Percentiles rank a stretch among this genome's conserved stretches.
phyloP scores from a whole-genome alignment of 169 alveolate species.

The Theileria parva region DNA sequence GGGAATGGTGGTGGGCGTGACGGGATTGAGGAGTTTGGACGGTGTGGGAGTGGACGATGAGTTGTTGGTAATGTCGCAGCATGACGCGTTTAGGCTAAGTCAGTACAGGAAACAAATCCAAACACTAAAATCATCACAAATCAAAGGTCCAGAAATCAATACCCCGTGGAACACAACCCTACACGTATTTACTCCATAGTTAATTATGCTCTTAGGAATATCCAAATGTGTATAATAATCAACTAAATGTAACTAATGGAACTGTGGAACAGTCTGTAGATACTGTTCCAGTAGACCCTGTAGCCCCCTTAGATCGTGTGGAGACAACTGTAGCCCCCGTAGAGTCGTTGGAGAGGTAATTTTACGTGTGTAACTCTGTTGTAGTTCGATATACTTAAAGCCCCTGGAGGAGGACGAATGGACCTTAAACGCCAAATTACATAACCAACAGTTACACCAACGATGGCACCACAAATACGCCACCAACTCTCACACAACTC shows the following conservation, averaged over 20 bases:
- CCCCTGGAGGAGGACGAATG: slow-evolving; percentile 64
- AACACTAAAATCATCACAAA: slow-evolving; percentile 66
- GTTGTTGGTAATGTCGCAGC: slow-evolving; percentile 72
- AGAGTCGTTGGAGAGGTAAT: too few species aligned
- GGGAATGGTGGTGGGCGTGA: slow-evolving; percentile 71
- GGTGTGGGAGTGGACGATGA: slow-evolving; percentile 76
- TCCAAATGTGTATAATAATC: too few species aligned
- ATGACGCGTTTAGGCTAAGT: slow-evolving; percentile 75
- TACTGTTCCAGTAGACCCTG: too few species aligned
- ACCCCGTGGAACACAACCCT: slow-evolving; percentile 71
- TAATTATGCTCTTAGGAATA: too few species aligned
- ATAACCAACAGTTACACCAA: slow-evolving; percentile 70
- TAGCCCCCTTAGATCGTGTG: too few species aligned
- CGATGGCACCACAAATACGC: slow-evolving; percentile 73
- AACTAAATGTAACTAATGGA: too few species aligned
- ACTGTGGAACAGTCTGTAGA: too few species aligned
- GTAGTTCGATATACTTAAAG: slow-evolving; percentile 25
- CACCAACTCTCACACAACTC: too few species aligned
- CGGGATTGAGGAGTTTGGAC: slow-evolving; percentile 68
- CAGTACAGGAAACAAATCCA: slow-evolving; percentile 74
- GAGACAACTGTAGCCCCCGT: too few species aligned
- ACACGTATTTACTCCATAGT: too few species aligned
- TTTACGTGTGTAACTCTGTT: neutral
- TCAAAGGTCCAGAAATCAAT: slow-evolving; percentile 70
- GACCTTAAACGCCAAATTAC: slow-evolving; percentile 61